A percentile compares a stretch with the other conserved stretches of the same genome.
phyloP scores from a whole-genome alignment of 2,329 filamentous ascomycete species.

The Xylariaceae sp. region DNA sequence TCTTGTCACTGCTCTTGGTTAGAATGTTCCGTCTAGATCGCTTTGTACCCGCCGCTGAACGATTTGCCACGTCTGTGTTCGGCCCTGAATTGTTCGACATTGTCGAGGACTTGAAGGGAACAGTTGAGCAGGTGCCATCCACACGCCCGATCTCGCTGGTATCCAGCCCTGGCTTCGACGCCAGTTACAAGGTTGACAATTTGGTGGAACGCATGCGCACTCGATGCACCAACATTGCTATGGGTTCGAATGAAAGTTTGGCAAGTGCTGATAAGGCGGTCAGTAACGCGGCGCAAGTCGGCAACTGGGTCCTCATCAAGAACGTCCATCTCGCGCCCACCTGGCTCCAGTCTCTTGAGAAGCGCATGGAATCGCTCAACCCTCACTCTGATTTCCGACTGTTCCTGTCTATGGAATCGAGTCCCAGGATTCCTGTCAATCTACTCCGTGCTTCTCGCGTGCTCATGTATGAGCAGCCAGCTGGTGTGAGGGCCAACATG shows the following conservation, averaged over 20 bases:
- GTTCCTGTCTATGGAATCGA: constrained; percentile 97
- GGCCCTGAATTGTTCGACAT: constrained; percentile 76
- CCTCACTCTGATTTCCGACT: constrained; percentile 88
- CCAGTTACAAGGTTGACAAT: constrained; percentile 97
- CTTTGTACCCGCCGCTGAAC: constrained; percentile 86
- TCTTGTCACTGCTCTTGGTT: constrained; percentile 80
- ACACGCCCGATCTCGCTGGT: constrained; percentile 84
- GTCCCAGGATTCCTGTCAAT: constrained; percentile 94
- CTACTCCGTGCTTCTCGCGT: constrained; percentile 87
- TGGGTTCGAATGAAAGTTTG: constrained; percentile 94
- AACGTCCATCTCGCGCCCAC: constrained; percentile 95
- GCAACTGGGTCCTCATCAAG: constrained; percentile 96
- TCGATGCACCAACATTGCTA: constrained; percentile 92
- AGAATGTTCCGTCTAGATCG: constrained; percentile 95
- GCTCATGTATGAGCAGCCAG: constrained; percentile 96
- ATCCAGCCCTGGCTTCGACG: constrained; percentile 94
- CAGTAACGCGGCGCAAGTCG: constrained; percentile 81
- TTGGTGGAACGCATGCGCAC: constrained; percentile 79
- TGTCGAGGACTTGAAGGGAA: constrained; percentile 77
- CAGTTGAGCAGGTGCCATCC: constrained; percentile 77
- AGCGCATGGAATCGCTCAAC: constrained; percentile 91
- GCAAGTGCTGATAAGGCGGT: constrained; percentile 94
- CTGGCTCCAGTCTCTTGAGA: constrained; percentile 96
- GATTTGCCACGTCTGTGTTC: constrained; percentile 84
- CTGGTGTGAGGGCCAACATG: constrained; percentile 95